phyloP scores from a whole-genome alignment of 352 stramenopile species.

The Phytopythium vexans region DNA sequence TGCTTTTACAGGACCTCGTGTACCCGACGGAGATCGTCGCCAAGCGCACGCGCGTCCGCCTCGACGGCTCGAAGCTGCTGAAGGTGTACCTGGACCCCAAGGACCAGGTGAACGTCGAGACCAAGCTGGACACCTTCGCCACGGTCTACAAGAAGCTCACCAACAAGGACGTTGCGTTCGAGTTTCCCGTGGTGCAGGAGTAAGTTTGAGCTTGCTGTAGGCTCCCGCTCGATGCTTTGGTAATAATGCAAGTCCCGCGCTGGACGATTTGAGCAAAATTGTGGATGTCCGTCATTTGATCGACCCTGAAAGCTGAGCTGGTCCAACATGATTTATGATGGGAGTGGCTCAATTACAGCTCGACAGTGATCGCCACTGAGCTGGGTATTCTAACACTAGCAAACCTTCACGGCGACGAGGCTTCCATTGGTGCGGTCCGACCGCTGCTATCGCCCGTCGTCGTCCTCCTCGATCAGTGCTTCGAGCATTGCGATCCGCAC shows the following conservation, averaged over 20 bases:
- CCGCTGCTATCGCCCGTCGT: slow-evolving; percentile 68
- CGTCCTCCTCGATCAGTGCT: slow-evolving; percentile 46
- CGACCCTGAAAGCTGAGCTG: too few species aligned
- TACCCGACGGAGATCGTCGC: slow-evolving; percentile 99
- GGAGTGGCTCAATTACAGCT: too few species aligned
- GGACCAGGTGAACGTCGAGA: slow-evolving; percentile 99
- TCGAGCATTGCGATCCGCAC: slow-evolving; percentile 32
- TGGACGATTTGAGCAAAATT: too few species aligned
- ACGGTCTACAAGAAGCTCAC: slow-evolving; percentile 99
- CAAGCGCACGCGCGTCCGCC: slow-evolving; percentile 97
- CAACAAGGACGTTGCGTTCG: slow-evolving; percentile 99
- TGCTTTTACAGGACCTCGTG: slow-evolving; percentile 92
- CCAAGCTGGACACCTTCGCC: slow-evolving; percentile 99
- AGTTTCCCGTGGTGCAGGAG: slow-evolving; percentile 92
- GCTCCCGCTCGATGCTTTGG: background rate
- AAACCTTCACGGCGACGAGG: too few species aligned
- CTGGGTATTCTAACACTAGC: too few species aligned
- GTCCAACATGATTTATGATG: too few species aligned
- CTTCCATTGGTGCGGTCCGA: too few species aligned
- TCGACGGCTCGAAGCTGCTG: slow-evolving; percentile 97
- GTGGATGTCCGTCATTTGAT: too few species aligned
- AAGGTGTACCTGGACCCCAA: slow-evolving; percentile 99
- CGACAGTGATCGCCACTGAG: too few species aligned
- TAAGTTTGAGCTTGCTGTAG: slow-evolving; percentile 44
- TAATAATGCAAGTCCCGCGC: background rate